A percentile compares a stretch with the other conserved stretches of the same genome.
Conservation (phyloP, 805 yeast species). For the Ogataea glucozyma region DNA sequence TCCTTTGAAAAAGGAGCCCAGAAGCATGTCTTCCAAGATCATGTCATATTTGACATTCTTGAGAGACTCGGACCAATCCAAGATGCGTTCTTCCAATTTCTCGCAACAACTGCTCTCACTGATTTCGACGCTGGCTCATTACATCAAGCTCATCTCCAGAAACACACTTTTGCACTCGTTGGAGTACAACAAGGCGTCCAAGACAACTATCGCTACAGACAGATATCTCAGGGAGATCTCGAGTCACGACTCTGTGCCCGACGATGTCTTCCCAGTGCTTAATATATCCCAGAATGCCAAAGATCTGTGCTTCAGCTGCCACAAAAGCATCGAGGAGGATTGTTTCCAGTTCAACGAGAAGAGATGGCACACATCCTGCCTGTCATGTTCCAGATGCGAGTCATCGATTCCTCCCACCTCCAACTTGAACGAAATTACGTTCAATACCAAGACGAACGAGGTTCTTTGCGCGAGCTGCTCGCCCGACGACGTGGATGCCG, state of each 20-base stretch:
- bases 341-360: constrained; percentile 61
- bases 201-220: constrained; percentile 62
- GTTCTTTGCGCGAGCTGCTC: constrained; percentile 69
- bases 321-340: constrained; percentile 78
- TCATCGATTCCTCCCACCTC: constrained; percentile 40
- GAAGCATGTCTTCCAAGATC: constrained; percentile 83
- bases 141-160: constrained; percentile 79
- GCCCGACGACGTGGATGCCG: constrained; percentile 47
- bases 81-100: constrained; percentile 38
- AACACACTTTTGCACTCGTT: constrained; percentile 78
- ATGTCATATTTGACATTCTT: constrained; percentile 86
- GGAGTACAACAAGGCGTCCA: constrained; percentile 58
- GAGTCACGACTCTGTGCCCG: constrained; percentile 43
- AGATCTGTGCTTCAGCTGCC: constrained; percentile 74
- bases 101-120: constrained; percentile 74
- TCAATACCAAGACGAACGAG: constrained; percentile 36
- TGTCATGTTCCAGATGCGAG: constrained; percentile 62
- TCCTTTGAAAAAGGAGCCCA: constrained; percentile 61
- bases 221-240: constrained; percentile 57
- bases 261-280: constrained; percentile 42
- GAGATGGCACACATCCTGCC: constrained; percentile 84
- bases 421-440: constrained; percentile 49
- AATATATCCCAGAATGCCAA: constrained; percentile 60
- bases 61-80: constrained; percentile 52
- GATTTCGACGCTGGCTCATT: constrained; percentile 91